Percentiles rank a stretch among this genome's conserved stretches.
phyloP scores from a whole-genome alignment of 23 red algal species.

The Gracilaria vermiculophylla region DNA sequence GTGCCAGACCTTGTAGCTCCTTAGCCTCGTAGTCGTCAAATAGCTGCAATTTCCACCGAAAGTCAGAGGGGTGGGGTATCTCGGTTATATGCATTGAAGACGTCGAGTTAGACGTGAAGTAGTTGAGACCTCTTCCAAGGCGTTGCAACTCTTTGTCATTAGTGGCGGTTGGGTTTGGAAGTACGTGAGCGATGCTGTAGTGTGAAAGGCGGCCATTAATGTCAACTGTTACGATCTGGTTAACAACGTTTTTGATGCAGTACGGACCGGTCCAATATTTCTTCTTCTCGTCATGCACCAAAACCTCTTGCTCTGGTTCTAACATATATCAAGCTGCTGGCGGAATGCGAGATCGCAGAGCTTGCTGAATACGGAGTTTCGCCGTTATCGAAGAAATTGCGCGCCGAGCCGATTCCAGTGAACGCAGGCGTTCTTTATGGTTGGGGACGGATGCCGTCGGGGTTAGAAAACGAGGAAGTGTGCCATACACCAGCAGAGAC shows the following conservation, averaged over 20 bases:
- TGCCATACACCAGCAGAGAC: background rate
- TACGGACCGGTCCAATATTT: background rate
- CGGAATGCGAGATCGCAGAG: background rate
- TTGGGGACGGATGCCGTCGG: background rate
- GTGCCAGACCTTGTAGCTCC: background rate
- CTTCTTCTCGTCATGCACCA: background rate
- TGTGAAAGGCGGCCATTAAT: background rate
- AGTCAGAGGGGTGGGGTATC: background rate
- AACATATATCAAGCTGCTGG: background rate
- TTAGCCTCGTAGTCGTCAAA: background rate
- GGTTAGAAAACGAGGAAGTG: background rate
- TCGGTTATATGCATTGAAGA: slow-evolving; percentile 6
- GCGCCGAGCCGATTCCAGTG: background rate
- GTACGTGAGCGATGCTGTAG: background rate
- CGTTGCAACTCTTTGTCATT: background rate
- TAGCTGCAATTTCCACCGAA: background rate
- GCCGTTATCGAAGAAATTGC: background rate
- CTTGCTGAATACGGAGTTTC: background rate
- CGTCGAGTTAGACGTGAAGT: background rate
- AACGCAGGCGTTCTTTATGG: background rate
- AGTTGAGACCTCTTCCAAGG: background rate
- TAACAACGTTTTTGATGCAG: background rate
- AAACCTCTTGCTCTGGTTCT: background rate
- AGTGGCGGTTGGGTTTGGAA: background rate
- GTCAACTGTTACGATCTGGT: background rate